Conservation (phyloP, 2,329 filamentous ascomycete genomes). For the Ophiostoma piceae region DNA sequence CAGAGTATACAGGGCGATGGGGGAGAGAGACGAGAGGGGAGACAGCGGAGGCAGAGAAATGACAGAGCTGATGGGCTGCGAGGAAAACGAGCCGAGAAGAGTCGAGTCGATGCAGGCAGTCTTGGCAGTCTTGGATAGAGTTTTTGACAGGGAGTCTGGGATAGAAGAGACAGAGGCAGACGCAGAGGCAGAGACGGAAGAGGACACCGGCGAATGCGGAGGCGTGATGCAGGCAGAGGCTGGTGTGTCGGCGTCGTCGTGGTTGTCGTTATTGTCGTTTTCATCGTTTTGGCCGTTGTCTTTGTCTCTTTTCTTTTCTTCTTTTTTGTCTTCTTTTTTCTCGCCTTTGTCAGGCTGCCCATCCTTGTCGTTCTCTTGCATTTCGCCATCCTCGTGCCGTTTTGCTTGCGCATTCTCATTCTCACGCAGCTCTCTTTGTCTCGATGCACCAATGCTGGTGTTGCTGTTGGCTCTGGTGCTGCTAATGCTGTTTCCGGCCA, state of each 20-base stretch:
- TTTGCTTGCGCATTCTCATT: conserved; percentile 26
- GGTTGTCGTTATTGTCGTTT: background rate
- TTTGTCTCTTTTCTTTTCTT: background rate
- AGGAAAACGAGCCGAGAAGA: conserved; percentile 3
- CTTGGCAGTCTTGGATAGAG: background rate
- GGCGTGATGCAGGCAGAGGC: conserved; percentile 12
- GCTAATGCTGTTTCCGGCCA: conserved; percentile 12
- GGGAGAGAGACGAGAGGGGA: background rate
- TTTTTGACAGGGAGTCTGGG: background rate
- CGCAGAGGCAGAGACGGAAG: background rate
- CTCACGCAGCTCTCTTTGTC: conserved; percentile 14
- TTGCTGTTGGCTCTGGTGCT: background rate
- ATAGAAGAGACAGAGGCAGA: background rate
- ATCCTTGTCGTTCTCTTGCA: background rate
- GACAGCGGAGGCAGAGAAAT: background rate
- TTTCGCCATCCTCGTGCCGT: background rate
- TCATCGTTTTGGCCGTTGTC: background rate
- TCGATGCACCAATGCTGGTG: background rate
- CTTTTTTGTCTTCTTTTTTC: background rate
- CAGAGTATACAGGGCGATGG: background rate
- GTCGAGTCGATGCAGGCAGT: conserved; percentile 10
- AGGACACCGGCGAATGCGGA: background rate
- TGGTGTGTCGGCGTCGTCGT: background rate
- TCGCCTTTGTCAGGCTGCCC: background rate
- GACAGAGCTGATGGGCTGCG: background rate